Evolutionary conservation across 352 stramenopile species (phyloP).

Genomic region (Pythium volutum): DNA sequence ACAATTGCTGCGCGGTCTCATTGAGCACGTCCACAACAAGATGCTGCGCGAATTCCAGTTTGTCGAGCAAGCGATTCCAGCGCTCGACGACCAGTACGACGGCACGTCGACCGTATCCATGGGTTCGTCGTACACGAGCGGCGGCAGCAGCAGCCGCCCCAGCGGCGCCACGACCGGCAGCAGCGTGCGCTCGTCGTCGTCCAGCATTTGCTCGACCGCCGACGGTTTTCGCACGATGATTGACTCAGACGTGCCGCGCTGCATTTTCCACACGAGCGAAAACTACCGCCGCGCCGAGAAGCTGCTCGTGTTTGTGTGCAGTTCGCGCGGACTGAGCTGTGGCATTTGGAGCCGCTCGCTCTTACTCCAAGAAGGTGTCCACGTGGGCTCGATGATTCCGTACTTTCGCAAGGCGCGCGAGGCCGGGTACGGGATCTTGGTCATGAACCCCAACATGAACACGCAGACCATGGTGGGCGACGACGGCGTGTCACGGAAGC

Average conservation of each 20-base stretch:
- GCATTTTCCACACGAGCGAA: conserved; percentile 79
- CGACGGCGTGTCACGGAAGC: conserved; percentile 61
- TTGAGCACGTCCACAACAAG: conserved; percentile 68
- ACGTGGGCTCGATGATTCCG: conserved; percentile 88
- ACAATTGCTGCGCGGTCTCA: conserved; percentile 62
- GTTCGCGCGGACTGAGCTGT: conserved; percentile 67
- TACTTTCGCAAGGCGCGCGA: conserved; percentile 78
- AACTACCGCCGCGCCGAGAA: conserved; percentile 77
- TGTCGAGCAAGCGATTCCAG: conserved; percentile 73
- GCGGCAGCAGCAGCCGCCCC: neutral
- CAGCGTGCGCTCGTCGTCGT: conserved; percentile 66
- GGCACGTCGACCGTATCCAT: conserved; percentile 21
- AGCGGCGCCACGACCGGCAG: conserved; percentile 9
- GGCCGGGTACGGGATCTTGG: conserved; percentile 78
- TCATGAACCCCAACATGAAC: conserved; percentile 92
- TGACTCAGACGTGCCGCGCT: conserved; percentile 70
- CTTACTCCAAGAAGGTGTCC: conserved; percentile 80
- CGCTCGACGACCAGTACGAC: conserved; percentile 52
- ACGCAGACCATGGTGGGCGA: conserved; percentile 69
- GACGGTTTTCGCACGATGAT: conserved; percentile 84
- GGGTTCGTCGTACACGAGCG: conserved; percentile 38
- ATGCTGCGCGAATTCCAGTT: conserved; percentile 84
- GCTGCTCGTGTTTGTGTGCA: conserved; percentile 82
- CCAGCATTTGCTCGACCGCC: conserved; percentile 77
- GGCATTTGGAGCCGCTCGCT: conserved; percentile 88